Conservation (phyloP, 192 early-diverging fungal genomes). For the Rhizophagus sp. region DNA sequence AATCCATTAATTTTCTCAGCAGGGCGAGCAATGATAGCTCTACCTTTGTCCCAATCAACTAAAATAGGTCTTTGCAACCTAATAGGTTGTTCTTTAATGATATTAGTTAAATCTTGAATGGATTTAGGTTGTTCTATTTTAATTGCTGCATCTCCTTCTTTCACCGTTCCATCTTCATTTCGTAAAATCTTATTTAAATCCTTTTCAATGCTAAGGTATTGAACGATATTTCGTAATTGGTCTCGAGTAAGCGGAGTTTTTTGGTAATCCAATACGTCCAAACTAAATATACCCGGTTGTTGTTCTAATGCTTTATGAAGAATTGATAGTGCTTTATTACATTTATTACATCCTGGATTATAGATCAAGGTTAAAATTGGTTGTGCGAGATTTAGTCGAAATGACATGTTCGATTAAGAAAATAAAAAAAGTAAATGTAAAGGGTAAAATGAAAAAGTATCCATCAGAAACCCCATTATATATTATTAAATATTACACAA, state of each 20-base stretch:
- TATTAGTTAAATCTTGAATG: neutral
- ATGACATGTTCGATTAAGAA: neutral
- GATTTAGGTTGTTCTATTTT: neutral
- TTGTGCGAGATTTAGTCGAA: neutral
- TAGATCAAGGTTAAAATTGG: slow-evolving; percentile 6
- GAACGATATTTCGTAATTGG: neutral
- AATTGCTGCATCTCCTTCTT: neutral
- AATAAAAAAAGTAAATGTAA: no score
- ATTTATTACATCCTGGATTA: slow-evolving; percentile 9
- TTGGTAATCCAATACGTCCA: slow-evolving; percentile 21
- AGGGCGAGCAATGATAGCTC: slow-evolving; percentile 28
- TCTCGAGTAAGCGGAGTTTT: slow-evolving; percentile 13
- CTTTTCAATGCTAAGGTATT: slow-evolving; percentile 11
- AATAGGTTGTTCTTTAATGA: slow-evolving; percentile 12
- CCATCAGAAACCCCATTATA: no score
- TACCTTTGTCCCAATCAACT: slow-evolving; percentile 28
- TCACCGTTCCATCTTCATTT: neutral
- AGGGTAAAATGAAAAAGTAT: no score
- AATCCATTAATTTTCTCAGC: slow-evolving; percentile 13
- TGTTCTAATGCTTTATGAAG: neutral
- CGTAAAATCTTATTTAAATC: slow-evolving; percentile 5
- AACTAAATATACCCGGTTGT: slow-evolving; percentile 1
- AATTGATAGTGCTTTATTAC: slow-evolving; percentile 1
- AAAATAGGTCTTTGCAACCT: slow-evolving; percentile 21
- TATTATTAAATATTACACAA: no score